phyloP scores from a whole-genome alignment of 139 green algal genomes.

The Chlorella sp. region DNA sequence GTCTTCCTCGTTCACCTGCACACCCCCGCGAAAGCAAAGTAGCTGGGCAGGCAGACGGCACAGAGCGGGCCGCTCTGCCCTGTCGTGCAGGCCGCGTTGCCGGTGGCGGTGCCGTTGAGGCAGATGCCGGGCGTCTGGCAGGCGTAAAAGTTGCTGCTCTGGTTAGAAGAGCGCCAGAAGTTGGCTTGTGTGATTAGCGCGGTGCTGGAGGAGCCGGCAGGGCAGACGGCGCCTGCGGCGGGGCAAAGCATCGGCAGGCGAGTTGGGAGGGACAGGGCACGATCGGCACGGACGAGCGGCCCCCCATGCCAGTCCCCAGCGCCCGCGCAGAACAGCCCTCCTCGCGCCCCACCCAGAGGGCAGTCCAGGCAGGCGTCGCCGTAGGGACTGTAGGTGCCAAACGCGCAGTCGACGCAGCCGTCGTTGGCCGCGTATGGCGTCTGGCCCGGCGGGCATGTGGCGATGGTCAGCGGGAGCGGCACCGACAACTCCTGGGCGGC shows the following conservation, averaged over 20 bases:
- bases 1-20: no score
- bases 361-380: slow-evolving; percentile 28
- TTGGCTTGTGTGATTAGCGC: slow-evolving; percentile 7
- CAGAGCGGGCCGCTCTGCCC: slow-evolving; percentile 43
- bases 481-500: no score
- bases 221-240: slow-evolving; percentile 20
- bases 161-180: slow-evolving; percentile 25
- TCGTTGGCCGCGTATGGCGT: slow-evolving; percentile 6
- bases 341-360: slow-evolving; percentile 20
- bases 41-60: slow-evolving; percentile 24
- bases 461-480: slow-evolving; percentile 4
- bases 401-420: slow-evolving; percentile 28
- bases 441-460: slow-evolving; percentile 20
- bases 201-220: slow-evolving; percentile 12
- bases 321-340: no score
- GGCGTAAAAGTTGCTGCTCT: slow-evolving; percentile 10
- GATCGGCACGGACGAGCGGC: background rate
- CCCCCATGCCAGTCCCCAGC: no score
- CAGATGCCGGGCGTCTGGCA: slow-evolving; percentile 25
- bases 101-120: slow-evolving; percentile 16
- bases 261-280: background rate
- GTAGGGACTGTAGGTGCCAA: slow-evolving; percentile 24
- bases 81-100: slow-evolving; percentile 22
- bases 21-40: slow-evolving; percentile 27
- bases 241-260: no score